Evolutionary conservation across 2,329 filamentous ascomycete species (phyloP).

Genomic region (Colletotrichum lindemuthianum): DNA sequence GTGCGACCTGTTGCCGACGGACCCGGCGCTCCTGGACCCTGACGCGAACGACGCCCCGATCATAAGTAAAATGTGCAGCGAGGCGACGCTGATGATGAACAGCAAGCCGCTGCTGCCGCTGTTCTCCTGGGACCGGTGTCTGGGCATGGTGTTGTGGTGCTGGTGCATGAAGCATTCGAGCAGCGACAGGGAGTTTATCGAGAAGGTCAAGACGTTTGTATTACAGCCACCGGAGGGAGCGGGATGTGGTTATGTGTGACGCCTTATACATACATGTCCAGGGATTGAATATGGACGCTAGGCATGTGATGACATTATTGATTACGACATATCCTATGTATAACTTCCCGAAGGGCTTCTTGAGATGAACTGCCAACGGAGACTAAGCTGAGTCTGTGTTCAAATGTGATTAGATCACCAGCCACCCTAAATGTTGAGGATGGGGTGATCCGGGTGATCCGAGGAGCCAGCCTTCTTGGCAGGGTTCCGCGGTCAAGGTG

Average conservation of each 20-base stretch:
- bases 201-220: conserved; percentile 29
- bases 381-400: too few species aligned
- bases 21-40: conserved; percentile 7
- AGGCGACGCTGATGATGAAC: conserved; percentile 18
- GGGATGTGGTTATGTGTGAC: background rate
- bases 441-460: too few species aligned
- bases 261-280: background rate
- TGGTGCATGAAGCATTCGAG: conserved; percentile 26
- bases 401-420: too few species aligned
- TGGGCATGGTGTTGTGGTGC: conserved; percentile 29
- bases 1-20: conserved; percentile 13
- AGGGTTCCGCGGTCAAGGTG: too few species aligned
- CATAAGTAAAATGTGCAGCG: conserved; percentile 24
- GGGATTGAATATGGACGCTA: background rate
- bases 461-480: too few species aligned
- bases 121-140: conserved; percentile 22
- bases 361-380: too few species aligned
- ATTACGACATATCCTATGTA: background rate
- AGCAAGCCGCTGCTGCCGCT: conserved; percentile 20
- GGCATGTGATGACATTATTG: background rate
- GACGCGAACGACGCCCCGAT: background rate
- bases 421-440: too few species aligned
- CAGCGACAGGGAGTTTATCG: conserved; percentile 26
- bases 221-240: conserved; percentile 13
- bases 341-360: too few species aligned